phyloP scores from a whole-genome alignment of 75 land plant genomes.

The Sequoiadendron giganteum region DNA sequence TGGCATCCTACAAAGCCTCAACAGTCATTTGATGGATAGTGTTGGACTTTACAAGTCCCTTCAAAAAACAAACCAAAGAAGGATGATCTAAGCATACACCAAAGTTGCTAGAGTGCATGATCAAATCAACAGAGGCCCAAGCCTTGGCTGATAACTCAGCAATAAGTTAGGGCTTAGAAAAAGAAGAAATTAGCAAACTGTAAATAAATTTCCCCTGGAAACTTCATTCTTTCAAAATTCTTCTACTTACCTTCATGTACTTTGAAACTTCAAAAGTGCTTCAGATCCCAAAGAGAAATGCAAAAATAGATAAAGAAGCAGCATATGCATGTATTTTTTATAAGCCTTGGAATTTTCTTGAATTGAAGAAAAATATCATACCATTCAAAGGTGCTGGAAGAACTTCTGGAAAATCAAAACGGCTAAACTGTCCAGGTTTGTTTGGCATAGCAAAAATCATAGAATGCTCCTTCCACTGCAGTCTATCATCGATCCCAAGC shows the following conservation, averaged over 20 bases:
- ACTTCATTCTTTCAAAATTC: neutral
- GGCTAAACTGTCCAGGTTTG: conserved; percentile 96
- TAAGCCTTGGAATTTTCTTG: neutral
- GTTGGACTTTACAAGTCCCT: neutral
- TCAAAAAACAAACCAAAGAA: neutral
- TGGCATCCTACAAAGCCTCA: neutral
- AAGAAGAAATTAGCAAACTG: neutral
- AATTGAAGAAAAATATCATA: conserved; percentile 15
- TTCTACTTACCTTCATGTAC: neutral
- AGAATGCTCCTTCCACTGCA: conserved; percentile 99
- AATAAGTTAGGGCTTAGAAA: neutral
- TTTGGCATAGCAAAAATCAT: conserved; percentile 99
- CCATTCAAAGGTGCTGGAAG: conserved; percentile 98
- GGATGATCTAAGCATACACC: neutral
- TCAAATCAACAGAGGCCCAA: neutral
- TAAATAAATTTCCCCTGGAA: neutral
- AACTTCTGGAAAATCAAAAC: conserved; percentile 94
- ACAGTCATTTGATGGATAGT: neutral
- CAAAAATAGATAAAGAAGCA: neutral
- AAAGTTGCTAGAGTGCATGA: neutral
- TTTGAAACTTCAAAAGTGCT: neutral
- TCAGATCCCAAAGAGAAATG: neutral
- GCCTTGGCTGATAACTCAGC: too few relatives aligned
- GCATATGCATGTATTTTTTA: neutral
- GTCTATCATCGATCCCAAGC: conserved; percentile 95